These are phyloP conservation scores for Apiospora aurea DNA, from an alignment of 2,329 filamentous ascomycete genomes.

Conservation along the genomic window DNA sequence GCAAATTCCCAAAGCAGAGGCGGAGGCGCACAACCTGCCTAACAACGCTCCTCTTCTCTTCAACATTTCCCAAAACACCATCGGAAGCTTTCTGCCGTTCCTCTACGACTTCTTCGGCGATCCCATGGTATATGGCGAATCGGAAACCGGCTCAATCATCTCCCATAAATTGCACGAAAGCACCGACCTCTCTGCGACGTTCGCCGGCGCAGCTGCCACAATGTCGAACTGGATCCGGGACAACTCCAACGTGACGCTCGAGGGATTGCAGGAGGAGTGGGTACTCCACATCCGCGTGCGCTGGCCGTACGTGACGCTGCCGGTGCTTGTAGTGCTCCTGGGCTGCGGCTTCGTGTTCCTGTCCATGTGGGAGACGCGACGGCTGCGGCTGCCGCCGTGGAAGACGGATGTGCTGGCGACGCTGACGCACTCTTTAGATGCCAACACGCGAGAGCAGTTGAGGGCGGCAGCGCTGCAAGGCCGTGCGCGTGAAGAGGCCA, in stretches of 20 bases:
- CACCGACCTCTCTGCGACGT: background rate
- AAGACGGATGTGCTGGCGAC: conserved; percentile 34
- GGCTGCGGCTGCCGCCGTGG: conserved; percentile 30
- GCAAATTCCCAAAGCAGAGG: background rate
- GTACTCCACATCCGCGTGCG: conserved; percentile 19
- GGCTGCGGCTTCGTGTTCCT: conserved; percentile 2
- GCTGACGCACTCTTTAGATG: conserved; percentile 33
- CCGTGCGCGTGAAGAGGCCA: conserved; percentile 26
- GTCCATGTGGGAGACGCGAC: conserved; percentile 29
- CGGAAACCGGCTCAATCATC: background rate
- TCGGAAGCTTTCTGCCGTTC: background rate
- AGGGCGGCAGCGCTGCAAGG: conserved; percentile 30
- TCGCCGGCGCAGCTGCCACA: background rate
- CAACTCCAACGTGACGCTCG: background rate
- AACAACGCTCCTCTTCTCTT: background rate
- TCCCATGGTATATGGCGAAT: background rate
- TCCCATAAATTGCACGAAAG: background rate
- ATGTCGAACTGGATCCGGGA: conserved; percentile 10
- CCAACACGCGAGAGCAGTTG: conserved; percentile 31
- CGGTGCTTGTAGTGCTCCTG: background rate
- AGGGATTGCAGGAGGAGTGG: background rate
- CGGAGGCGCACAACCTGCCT: background rate
- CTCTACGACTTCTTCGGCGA: background rate
- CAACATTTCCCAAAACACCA: conserved; percentile 21
- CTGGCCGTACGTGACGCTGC: conserved; percentile 18